Evolutionary conservation across 2,329 filamentous ascomycete species (phyloP), one percentile per base, ranked within the genome.

Genomic region (Ceratocystis albifundus): DNA sequence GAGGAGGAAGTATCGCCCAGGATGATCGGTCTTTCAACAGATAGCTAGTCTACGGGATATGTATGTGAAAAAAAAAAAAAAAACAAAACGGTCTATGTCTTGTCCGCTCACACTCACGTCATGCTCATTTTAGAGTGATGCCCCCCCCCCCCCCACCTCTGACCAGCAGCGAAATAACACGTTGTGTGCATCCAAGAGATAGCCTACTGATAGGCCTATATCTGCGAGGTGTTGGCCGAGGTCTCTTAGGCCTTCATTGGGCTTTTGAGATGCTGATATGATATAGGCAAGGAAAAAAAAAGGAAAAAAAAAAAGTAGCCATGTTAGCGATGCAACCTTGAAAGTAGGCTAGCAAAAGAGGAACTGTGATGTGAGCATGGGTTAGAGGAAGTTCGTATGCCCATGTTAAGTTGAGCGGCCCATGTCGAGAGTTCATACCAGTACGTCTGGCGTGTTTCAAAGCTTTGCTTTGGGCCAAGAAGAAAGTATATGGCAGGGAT

Each of bases 401-500:
- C 48, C 48, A 53, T 25, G 20, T 30, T 36, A 2, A 36, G 10
- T 12, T 36, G 36, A 12, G 36, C 8, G 2, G 3, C 12, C 28
- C 53, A 59, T 59, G 53, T 59, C 53, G 25, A 32, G 6, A 59
- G 32, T 17, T 17, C 28, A 30, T 59, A 32, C 53, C 25, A 59
- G 53, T 36, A 59, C 12, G 53, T 59, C 53, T 59, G 53, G 53
- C 53, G 53, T 59, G 53, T 59, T 59, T 59, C 53, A 59, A 59
- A n/a, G 53, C 53, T 32, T 32, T 59, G 25, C 25, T 59, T n/a
- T 59, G 25, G 53, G 53, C 7, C 3, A 59, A 32, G 12, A 32
- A 17, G 53, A 17, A 25, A 30, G 6, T 12, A 12, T 12, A 30
- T 17, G 17, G 3, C 28, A 59, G 28, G 53, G 53, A 59, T 59